A percentile compares a stretch with the other conserved stretches of the same genome.
phyloP scores from a whole-genome alignment of 352 stramenopile species.

The Globisporangium recalcitrans region DNA sequence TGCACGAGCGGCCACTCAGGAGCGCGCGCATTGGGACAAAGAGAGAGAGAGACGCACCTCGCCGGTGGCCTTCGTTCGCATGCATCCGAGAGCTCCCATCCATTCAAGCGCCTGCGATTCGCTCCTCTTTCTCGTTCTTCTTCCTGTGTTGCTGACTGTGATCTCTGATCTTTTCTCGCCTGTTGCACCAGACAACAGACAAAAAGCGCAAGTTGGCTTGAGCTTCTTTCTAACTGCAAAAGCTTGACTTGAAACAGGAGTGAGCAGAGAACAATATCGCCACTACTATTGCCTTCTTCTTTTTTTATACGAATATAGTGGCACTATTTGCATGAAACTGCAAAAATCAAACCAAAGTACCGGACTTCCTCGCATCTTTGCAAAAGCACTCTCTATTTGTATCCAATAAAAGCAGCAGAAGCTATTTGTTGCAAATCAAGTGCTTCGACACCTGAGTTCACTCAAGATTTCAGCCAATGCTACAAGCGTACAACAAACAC shows the following conservation, averaged over 20 bases:
- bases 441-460: no score
- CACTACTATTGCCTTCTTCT: no score
- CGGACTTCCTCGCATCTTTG: no score
- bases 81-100: slow-evolving; percentile 32
- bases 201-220: background rate
- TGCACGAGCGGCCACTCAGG: no score
- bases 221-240: background rate
- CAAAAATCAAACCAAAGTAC: no score
- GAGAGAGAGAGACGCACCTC: slow-evolving; percentile 17
- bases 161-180: slow-evolving; percentile 7
- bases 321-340: no score
- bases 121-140: slow-evolving; percentile 8
- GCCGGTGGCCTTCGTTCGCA: slow-evolving; percentile 20
- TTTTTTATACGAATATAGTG: no score
- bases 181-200: slow-evolving; percentile 4
- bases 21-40: background rate
- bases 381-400: no score
- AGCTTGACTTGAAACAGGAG: background rate
- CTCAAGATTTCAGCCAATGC: no score
- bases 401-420: no score
- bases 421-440: no score
- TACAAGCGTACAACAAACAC: no score
- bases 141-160: background rate
- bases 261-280: background rate
- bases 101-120: slow-evolving; percentile 21